These are phyloP conservation scores for Geotrichum australiense DNA, from an alignment of 1,139 yeast genomes.

Conservation along the genomic window DNA sequence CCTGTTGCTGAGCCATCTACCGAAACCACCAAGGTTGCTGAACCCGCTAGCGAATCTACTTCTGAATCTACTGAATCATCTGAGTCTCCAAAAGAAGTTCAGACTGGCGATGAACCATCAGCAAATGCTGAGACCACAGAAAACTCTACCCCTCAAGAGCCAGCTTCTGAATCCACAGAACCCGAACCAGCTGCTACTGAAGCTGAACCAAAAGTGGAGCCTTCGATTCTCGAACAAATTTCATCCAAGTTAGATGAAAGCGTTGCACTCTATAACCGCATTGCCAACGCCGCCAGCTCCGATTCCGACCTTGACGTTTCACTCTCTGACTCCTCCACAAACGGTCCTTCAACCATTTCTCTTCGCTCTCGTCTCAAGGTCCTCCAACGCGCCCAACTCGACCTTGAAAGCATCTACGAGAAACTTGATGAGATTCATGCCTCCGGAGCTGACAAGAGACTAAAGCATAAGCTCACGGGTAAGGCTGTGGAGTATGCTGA, in stretches of 20 bases:
- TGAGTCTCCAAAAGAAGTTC: not conserved
- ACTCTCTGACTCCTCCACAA: slow-evolving; percentile 5
- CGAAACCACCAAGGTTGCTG: too few species aligned
- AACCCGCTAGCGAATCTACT: not conserved
- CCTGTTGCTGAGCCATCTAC: slow-evolving; percentile 3
- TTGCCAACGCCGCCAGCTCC: not conserved
- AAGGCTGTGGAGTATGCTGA: slow-evolving; percentile 15
- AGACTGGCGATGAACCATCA: not conserved
- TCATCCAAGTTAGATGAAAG: slow-evolving; percentile 2
- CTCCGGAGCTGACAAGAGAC: slow-evolving; percentile 4
- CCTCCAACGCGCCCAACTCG: slow-evolving; percentile 12
- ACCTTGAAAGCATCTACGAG: slow-evolving; percentile 11
- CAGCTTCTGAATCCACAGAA: not conserved
- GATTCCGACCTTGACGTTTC: slow-evolving; percentile 4
- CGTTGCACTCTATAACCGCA: slow-evolving; percentile 6
- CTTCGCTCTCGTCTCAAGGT: slow-evolving; percentile 12
- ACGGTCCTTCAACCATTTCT: not conserved
- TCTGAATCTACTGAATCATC: not conserved
- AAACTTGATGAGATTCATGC: slow-evolving; percentile 6
- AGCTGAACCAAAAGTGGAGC: not conserved
- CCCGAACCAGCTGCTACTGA: not conserved
- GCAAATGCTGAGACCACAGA: not conserved
- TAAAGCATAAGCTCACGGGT: slow-evolving; percentile 15
- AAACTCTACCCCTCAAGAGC: not conserved
- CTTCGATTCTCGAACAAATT: slow-evolving; percentile 1